These are phyloP conservation scores for Populus euphratica DNA, from an alignment of 345 rosid species.

Conservation along the genomic window DNA sequence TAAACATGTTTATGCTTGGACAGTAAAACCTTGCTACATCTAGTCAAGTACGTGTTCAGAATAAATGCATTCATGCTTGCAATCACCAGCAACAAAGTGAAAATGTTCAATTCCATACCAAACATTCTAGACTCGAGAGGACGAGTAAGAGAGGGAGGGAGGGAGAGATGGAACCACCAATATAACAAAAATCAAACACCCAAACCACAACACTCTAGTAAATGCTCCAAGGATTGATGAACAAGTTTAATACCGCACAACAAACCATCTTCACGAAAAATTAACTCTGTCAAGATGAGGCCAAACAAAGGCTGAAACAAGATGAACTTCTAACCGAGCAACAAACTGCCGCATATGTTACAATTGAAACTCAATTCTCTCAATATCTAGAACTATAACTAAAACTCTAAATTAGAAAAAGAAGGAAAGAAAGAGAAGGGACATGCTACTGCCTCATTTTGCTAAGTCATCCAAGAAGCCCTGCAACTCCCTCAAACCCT, in stretches of 20 bases:
- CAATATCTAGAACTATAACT: constrained; percentile 24
- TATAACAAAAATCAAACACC: neutral
- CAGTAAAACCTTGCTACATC: too few relatives aligned
- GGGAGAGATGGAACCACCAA: neutral
- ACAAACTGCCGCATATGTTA: constrained; percentile 45
- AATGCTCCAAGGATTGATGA: neutral
- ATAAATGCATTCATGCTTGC: too few relatives aligned
- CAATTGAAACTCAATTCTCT: constrained; percentile 39
- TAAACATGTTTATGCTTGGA: too few relatives aligned
- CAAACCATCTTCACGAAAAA: neutral
- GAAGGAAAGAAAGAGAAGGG: neutral
- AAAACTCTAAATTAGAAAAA: constrained; percentile 4
- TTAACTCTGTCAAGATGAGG: neutral
- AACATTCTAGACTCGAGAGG: too few relatives aligned
- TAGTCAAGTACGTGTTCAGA: too few relatives aligned
- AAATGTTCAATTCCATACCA: too few relatives aligned
- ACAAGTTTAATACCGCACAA: neutral
- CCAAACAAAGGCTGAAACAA: neutral
- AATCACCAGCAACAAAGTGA: too few relatives aligned
- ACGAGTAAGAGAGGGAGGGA: too few relatives aligned
- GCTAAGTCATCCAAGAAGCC: constrained; percentile 59
- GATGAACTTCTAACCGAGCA: constrained; percentile 1
- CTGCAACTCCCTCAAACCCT: constrained; percentile 71
- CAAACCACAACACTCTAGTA: neutral
- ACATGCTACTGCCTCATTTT: constrained; percentile 26